These are phyloP conservation scores for Narthecium ossifragum DNA, from an alignment of 106 monocot genomes.

Conservation along the genomic window DNA sequence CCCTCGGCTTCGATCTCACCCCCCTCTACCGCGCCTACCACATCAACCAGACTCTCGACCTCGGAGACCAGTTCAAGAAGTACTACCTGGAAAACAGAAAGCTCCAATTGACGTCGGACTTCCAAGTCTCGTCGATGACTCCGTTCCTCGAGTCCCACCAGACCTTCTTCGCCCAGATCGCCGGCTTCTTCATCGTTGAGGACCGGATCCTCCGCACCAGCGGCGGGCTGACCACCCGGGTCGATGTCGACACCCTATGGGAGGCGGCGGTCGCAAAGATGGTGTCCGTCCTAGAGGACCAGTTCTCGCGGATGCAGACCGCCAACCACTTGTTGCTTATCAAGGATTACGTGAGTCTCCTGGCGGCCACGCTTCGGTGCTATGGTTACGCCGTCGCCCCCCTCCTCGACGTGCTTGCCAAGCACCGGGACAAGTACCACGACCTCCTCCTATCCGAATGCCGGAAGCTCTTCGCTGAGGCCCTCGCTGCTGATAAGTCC, in stretches of 20 bases:
- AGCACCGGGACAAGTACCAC: conserved; percentile 95
- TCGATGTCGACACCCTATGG: conserved; percentile 80
- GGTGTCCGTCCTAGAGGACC: conserved; percentile 91
- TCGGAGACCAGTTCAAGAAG: conserved; percentile 70
- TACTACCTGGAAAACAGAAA: conserved; percentile 97
- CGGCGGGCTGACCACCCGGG: conserved; percentile 58
- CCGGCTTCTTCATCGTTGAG: conserved; percentile 99
- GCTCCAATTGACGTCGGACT: conserved; percentile 96
- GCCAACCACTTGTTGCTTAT: conserved; percentile 66
- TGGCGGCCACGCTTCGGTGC: too few relatives aligned
- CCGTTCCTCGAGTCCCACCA: conserved; percentile 97
- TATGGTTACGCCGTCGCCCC: conserved; percentile 9
- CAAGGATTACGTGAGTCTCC: too few relatives aligned
- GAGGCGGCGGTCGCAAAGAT: conserved; percentile 84
- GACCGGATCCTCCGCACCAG: too few relatives aligned
- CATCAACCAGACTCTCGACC: conserved; percentile 72
- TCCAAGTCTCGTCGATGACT: conserved; percentile 86
- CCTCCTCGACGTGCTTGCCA: conserved; percentile 60
- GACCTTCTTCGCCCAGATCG: conserved; percentile 95
- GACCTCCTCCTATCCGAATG: conserved; percentile 90
- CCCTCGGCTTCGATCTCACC: conserved; percentile 62
- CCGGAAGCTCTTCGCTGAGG: conserved; percentile 75
- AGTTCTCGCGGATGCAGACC: conserved; percentile 86
- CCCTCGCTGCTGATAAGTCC: conserved; percentile 70
- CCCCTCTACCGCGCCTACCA: conserved; percentile 86